Conservation (phyloP, 108 stramenopile species). For the Pinguiococcus pyrenoidosus region DNA sequence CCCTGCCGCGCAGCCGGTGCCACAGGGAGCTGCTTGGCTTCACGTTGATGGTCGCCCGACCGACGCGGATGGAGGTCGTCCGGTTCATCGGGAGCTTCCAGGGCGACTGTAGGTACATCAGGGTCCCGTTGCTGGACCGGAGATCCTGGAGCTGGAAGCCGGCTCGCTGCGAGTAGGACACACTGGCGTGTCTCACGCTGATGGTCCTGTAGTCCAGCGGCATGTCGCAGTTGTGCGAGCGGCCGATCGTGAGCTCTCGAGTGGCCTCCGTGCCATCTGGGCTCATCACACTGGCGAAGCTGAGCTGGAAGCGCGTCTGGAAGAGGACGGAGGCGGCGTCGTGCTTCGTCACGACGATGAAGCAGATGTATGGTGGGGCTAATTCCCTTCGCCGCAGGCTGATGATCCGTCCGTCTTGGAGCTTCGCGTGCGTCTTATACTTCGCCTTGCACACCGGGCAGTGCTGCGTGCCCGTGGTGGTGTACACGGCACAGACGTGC, state of each 20-base stretch:
- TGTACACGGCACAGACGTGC: neutral
- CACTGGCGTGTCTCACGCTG: conserved; percentile 68
- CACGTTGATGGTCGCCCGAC: too few species aligned
- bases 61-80: too few species aligned
- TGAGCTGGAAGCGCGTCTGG: conserved; percentile 87
- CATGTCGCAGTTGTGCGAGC: conserved; percentile 84
- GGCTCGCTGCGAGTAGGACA: too few species aligned
- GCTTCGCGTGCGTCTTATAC: neutral
- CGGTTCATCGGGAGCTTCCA: too few species aligned
- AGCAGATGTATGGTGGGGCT: conserved; percentile 84
- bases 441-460: neutral
- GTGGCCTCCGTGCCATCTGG: conserved; percentile 70
- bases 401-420: neutral
- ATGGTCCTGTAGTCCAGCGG: conserved; percentile 87
- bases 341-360: conserved; percentile 86
- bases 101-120: too few species aligned
- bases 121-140: too few species aligned
- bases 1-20: too few species aligned
- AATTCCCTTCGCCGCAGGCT: too few species aligned
- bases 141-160: too few species aligned
- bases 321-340: conserved; percentile 78
- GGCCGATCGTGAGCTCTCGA: conserved; percentile 73
- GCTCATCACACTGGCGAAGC: conserved; percentile 75
- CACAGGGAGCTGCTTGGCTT: too few species aligned
- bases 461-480: too few species aligned